Conservation (phyloP, 192 early-diverging fungal species). For the Backusella sp. region DNA sequence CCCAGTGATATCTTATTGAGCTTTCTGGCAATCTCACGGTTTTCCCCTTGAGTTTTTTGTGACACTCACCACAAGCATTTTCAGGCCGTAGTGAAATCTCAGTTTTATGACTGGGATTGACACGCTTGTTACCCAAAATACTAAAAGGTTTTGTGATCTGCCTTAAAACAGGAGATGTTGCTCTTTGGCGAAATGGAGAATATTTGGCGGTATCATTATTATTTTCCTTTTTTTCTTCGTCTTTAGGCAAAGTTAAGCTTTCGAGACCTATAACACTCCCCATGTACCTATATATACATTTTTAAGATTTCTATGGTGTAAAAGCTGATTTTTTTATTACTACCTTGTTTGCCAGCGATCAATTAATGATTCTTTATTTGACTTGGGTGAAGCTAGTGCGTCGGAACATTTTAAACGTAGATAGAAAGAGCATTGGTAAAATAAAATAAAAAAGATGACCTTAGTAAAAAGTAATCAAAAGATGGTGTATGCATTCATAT, state of each 20-base stretch:
- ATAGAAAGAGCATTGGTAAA: neutral
- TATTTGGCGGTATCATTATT: neutral
- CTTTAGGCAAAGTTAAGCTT: neutral
- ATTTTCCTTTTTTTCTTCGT: neutral
- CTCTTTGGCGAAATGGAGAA: neutral
- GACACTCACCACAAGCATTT: conserved; percentile 9
- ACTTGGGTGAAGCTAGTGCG: neutral
- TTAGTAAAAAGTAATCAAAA: neutral
- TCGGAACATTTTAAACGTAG: conserved; percentile 1
- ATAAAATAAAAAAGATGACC: neutral
- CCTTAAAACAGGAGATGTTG: neutral
- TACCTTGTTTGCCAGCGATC: conserved; percentile 35
- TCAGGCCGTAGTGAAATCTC: neutral
- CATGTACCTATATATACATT: conserved; percentile 8
- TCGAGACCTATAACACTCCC: conserved; percentile 16
- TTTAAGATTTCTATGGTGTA: neutral
- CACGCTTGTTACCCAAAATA: neutral
- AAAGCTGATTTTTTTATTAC: neutral
- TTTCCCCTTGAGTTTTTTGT: conserved; percentile 22
- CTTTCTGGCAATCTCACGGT: conserved; percentile 19
- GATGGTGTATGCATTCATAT: neutral
- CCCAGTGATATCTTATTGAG: conserved; percentile 18
- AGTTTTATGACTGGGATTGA: neutral
- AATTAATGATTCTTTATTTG: conserved; percentile 5
- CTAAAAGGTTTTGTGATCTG: conserved; percentile 1